These are phyloP conservation scores for Neurospora sp. DNA, from an alignment of 495 filamentous ascomycete species.

Conservation along the genomic window DNA sequence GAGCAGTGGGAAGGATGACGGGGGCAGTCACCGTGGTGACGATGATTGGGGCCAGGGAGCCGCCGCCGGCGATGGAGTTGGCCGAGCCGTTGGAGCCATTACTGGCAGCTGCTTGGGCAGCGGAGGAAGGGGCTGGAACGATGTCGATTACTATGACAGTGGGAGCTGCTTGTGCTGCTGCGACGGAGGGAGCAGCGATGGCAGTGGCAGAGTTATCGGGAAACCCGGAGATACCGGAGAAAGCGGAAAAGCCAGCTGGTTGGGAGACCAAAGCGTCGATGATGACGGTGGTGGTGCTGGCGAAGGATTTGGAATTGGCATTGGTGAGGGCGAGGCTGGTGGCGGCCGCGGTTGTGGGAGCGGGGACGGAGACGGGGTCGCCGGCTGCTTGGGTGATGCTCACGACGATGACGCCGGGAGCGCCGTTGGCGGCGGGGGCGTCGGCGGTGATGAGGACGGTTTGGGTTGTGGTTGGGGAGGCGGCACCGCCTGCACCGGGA, in stretches of 20 bases:
- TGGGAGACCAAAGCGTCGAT: not conserved
- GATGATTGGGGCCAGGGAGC: not conserved
- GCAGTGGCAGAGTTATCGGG: not conserved
- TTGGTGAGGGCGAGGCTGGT: not conserved
- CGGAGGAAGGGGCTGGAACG: not conserved
- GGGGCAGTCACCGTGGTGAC: not conserved
- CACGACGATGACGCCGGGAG: not conserved
- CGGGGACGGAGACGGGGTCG: not conserved
- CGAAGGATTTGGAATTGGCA: not conserved
- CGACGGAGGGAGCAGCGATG: not conserved
- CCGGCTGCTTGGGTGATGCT: not conserved
- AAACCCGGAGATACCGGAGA: not conserved
- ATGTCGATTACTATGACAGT: not conserved
- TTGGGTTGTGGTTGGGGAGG: not conserved
- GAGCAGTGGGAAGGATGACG: not conserved
- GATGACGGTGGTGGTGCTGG: not conserved
- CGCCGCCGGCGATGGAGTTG: not conserved
- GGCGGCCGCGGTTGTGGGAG: not conserved
- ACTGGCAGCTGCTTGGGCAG: not conserved
- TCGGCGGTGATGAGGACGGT: not conserved
- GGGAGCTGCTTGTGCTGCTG: not conserved
- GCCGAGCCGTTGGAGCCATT: not conserved
- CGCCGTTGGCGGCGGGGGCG: not conserved
- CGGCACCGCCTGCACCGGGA: not conserved
- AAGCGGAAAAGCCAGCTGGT: not conserved